Percentiles rank a stretch among this genome's conserved stretches.
These are phyloP conservation scores for Pleurotus cornucopiae DNA, from an alignment of 768 basidiomycete genomes.

Conservation along the genomic window DNA sequence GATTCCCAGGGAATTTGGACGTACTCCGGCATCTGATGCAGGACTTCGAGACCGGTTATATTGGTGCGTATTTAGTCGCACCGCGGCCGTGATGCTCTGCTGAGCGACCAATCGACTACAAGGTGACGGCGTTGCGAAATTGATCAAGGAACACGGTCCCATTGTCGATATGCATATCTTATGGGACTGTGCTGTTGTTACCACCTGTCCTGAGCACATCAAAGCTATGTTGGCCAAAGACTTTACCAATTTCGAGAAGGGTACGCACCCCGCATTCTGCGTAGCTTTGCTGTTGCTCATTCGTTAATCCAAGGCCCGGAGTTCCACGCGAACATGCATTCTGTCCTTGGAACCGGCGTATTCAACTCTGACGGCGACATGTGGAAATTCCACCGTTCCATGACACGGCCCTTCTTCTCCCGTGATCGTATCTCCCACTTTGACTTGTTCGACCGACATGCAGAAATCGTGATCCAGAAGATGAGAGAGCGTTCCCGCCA, in stretches of 20 bases:
- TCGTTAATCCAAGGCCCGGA: background rate
- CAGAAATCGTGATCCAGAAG: constrained; percentile 36
- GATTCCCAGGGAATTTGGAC: constrained; percentile 41
- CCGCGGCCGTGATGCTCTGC: background rate
- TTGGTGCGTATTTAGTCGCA: constrained; percentile 28
- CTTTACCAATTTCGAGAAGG: constrained; percentile 58
- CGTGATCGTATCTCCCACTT: constrained; percentile 57
- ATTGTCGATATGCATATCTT: constrained; percentile 41
- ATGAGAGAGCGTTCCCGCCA: constrained; percentile 44
- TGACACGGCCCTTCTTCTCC: constrained; percentile 61
- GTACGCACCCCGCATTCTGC: constrained; percentile 19
- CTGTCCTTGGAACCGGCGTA: constrained; percentile 58
- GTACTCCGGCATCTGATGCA: constrained; percentile 30
- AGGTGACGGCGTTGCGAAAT: constrained; percentile 41
- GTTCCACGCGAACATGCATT: constrained; percentile 37
- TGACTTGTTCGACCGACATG: constrained; percentile 55
- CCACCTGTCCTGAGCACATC: constrained; percentile 49
- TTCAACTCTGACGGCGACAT: constrained; percentile 71
- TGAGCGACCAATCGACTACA: too few relatives aligned
- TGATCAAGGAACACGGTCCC: constrained; percentile 32
- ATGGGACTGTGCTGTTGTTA: constrained; percentile 43
- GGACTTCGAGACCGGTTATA: constrained; percentile 42
- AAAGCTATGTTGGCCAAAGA: constrained; percentile 55
- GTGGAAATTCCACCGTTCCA: constrained; percentile 61
- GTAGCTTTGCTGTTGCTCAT: background rate